phyloP scores from a whole-genome alignment of 176 grass and related monocot genomes.

The Oryza officinalis region DNA sequence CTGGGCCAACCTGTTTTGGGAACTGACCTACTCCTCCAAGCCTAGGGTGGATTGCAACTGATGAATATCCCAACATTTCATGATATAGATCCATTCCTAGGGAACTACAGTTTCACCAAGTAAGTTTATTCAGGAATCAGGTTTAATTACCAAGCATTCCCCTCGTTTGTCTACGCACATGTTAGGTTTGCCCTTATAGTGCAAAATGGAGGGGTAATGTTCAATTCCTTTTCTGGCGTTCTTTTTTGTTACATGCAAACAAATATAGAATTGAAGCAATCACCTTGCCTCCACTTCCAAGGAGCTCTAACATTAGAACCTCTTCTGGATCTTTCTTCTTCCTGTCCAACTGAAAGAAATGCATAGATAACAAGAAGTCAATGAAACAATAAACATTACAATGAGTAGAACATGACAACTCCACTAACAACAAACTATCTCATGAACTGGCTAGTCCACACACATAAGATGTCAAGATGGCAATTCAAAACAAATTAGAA shows the following conservation, averaged over 20 bases:
- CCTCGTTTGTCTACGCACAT: neutral
- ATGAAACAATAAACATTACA: constrained; percentile 10
- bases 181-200: neutral
- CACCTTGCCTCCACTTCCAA: constrained; percentile 90
- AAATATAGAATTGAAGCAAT: constrained; percentile 29
- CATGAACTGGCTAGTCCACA: neutral
- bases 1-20: neutral
- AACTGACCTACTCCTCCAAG: neutral
- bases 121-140: neutral
- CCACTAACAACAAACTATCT: neutral
- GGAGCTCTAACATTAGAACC: constrained; percentile 73
- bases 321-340: constrained; percentile 61
- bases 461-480: neutral
- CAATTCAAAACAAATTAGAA: constrained; percentile 10
- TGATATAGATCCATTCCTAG: neutral
- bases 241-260: constrained; percentile 11
- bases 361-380: constrained; percentile 20
- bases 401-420: neutral
- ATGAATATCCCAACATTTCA: neutral
- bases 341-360: constrained; percentile 72
- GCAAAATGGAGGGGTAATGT: neutral
- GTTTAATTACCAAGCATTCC: neutral
- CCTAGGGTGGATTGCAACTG: neutral
- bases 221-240: neutral
- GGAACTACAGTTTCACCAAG: neutral